Percentiles rank a stretch among this genome's conserved stretches.
Conservation (phyloP, 257 asterid species). For the Linaria vulgaris region DNA sequence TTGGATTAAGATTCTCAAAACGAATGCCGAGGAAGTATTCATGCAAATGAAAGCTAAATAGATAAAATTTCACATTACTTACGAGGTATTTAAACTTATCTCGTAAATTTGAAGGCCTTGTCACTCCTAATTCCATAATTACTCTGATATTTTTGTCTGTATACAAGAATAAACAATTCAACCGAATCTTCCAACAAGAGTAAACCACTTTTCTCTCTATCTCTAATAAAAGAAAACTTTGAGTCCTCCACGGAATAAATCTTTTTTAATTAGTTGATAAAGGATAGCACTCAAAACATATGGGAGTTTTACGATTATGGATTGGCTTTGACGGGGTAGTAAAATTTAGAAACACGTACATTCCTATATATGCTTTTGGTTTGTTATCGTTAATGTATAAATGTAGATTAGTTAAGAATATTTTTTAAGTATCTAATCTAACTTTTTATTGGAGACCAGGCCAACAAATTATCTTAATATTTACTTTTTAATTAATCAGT, state of each 20-base stretch:
- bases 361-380: slow-evolving; percentile 21
- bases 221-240: slow-evolving; percentile 16
- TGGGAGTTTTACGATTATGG: slow-evolving; percentile 28
- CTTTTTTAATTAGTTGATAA: slow-evolving; percentile 14
- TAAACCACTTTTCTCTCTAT: background rate
- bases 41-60: no score
- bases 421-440: slow-evolving; percentile 23
- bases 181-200: background rate
- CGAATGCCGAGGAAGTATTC: no score
- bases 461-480: background rate
- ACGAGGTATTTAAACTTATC: no score
- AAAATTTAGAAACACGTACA: slow-evolving; percentile 21
- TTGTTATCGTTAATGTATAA: slow-evolving; percentile 7
- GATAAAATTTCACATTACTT: no score
- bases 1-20: no score
- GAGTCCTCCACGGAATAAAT: slow-evolving; percentile 29
- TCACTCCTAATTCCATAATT: background rate
- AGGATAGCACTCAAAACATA: slow-evolving; percentile 22
- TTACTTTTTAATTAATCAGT: no score
- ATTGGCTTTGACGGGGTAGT: slow-evolving; percentile 1
- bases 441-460: background rate
- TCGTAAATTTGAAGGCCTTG: no score
- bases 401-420: slow-evolving; percentile 10
- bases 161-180: background rate
- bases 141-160: background rate